A percentile compares a stretch with the other conserved stretches of the same genome.
phyloP scores from a whole-genome alignment of 371 early-diverging fungal genomes.

The Blakeslea trispora region DNA sequence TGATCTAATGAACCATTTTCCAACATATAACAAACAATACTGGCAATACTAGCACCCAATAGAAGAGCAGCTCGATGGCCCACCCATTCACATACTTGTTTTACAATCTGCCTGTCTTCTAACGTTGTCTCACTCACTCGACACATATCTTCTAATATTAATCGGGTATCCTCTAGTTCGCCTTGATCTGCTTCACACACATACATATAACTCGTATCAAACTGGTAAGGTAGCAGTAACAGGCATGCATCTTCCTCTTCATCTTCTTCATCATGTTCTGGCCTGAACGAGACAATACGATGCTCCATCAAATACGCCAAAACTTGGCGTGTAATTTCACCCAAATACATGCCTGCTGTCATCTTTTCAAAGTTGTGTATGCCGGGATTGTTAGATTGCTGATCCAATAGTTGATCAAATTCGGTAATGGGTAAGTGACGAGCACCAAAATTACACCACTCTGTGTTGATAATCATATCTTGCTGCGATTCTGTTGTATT shows the following conservation, averaged over 20 bases:
- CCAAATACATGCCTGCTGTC: conserved; percentile 92
- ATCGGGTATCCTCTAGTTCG: conserved; percentile 41
- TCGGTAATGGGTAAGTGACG: conserved; percentile 70
- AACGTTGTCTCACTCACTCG: conserved; percentile 35
- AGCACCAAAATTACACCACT: conserved; percentile 80
- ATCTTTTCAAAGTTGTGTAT: conserved; percentile 90
- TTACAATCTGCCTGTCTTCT: conserved; percentile 46
- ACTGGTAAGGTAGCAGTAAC: conserved; percentile 60
- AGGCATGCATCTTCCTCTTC: conserved; percentile 39
- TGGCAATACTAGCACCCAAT: conserved; percentile 44
- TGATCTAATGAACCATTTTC: conserved; percentile 34
- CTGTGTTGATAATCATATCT: conserved; percentile 90
- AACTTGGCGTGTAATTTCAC: conserved; percentile 84
- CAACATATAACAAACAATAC: conserved; percentile 42
- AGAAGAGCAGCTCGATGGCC: conserved; percentile 46
- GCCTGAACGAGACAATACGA: conserved; percentile 57
- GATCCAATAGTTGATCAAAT: conserved; percentile 81
- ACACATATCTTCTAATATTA: conserved; percentile 51
- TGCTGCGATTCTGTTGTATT: conserved; percentile 2
- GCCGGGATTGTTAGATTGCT: conserved; percentile 70
- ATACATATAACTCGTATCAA: conserved; percentile 83
- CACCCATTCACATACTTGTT: conserved; percentile 43
- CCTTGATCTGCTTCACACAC: conserved; percentile 50
- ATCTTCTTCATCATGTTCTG: conserved; percentile 31
- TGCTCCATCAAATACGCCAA: conserved; percentile 72